These are phyloP conservation scores for Arabidopsis arenosa DNA, from an alignment of 345 rosid genomes.

Conservation along the genomic window DNA sequence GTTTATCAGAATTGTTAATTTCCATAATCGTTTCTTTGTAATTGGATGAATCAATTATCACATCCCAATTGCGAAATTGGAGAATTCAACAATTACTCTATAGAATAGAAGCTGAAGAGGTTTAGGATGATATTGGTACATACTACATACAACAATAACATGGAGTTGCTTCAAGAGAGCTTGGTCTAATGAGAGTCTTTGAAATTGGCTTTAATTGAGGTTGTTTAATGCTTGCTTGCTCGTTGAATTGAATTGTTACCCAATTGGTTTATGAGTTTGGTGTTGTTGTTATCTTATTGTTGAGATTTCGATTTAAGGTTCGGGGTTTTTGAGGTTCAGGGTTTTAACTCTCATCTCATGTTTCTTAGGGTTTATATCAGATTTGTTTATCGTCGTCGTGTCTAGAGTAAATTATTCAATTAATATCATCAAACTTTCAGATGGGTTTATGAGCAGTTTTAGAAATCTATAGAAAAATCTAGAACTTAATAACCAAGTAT, in stretches of 20 bases:
- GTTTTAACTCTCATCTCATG: conserved; percentile 5
- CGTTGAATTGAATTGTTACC: conserved; percentile 5
- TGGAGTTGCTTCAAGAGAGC: no score
- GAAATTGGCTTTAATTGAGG: no score
- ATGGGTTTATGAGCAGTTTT: background rate
- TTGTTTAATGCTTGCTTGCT: conserved; percentile 8
- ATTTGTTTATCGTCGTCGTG: background rate
- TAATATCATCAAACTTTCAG: no score
- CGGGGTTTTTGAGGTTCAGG: conserved; percentile 26
- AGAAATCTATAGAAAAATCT: background rate
- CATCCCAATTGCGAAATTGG: no score
- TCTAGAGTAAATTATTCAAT: no score
- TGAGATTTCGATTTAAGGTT: background rate
- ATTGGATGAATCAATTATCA: background rate
- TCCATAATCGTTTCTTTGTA: background rate
- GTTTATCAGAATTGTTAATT: background rate
- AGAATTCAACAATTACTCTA: no score
- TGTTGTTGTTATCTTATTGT: background rate
- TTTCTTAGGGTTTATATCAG: conserved; percentile 10
- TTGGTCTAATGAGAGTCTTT: no score
- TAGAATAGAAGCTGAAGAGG: no score
- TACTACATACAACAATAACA: no score
- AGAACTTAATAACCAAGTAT: background rate
- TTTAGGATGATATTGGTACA: no score
- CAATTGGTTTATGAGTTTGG: background rate